phyloP scores from a whole-genome alignment of 208 protist species.

The Acanthamoeba culbertsoni region DNA sequence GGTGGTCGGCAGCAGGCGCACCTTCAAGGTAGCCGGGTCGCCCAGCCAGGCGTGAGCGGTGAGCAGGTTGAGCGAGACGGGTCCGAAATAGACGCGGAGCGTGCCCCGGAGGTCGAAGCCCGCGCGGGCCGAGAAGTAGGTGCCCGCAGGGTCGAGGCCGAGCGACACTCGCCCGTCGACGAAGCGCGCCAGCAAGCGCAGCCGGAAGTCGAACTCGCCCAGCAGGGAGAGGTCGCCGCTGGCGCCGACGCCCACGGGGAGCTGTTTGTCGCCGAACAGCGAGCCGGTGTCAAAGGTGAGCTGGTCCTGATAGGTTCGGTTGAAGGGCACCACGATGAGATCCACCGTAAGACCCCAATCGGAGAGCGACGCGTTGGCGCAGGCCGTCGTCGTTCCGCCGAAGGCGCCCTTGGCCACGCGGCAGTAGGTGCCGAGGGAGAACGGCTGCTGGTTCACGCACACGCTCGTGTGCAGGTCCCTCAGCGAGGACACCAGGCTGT shows the following conservation, averaged over 20 bases:
- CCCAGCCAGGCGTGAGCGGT: background rate
- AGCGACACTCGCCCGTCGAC: background rate
- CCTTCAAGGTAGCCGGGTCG: background rate
- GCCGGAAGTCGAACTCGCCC: background rate
- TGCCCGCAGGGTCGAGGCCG: background rate
- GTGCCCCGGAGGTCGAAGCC: background rate
- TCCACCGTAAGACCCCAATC: background rate
- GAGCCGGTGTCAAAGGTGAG: background rate
- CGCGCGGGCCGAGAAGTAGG: background rate
- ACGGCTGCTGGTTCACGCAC: background rate
- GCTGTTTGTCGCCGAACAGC: background rate
- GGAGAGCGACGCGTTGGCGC: background rate
- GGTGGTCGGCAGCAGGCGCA: background rate
- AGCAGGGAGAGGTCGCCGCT: background rate
- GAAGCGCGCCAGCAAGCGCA: background rate
- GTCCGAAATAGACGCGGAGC: background rate
- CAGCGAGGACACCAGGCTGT: background rate
- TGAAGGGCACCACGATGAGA: background rate
- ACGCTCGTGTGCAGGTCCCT: background rate
- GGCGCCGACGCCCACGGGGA: background rate
- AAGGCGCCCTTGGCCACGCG: background rate
- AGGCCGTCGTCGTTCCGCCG: background rate
- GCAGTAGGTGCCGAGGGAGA: conserved; percentile 1
- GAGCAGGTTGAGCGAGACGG: background rate
- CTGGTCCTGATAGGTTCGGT: background rate